Percentiles rank a stretch among this genome's conserved stretches.
phyloP scores from a whole-genome alignment of 352 stramenopile species.

The Pythium myriotylum region DNA sequence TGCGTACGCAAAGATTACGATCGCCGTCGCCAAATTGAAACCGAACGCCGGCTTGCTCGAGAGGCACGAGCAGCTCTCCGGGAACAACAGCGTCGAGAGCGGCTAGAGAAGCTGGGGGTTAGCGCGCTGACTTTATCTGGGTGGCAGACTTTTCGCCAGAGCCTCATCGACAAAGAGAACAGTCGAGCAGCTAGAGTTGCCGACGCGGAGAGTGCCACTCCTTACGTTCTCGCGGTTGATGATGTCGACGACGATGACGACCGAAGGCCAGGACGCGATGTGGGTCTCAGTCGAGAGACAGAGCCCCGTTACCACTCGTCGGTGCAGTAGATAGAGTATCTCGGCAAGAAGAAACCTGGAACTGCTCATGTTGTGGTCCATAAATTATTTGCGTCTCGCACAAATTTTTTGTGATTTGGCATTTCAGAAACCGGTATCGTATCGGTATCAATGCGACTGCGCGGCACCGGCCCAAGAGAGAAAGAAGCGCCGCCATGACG shows the following conservation, averaged over 20 bases:
- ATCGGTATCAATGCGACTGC: no score
- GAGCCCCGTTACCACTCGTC: no score
- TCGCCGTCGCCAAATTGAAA: slow-evolving; percentile 5
- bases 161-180: slow-evolving; percentile 27
- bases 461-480: neutral
- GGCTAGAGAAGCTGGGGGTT: slow-evolving; percentile 6
- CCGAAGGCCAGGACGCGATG: neutral
- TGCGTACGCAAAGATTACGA: slow-evolving; percentile 25
- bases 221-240: slow-evolving; percentile 15
- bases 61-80: slow-evolving; percentile 5
- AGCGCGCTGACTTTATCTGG: slow-evolving; percentile 20
- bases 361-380: no score
- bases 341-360: no score
- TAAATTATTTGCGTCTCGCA: no score
- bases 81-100: slow-evolving; percentile 4
- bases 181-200: neutral
- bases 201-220: neutral
- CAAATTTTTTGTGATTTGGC: no score
- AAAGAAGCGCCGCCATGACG: slow-evolving; percentile 11
- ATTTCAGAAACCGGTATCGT: no score
- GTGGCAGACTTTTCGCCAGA: slow-evolving; percentile 23
- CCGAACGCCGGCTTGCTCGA: neutral
- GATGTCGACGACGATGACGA: neutral
- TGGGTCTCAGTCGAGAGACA: neutral
- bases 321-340: no score